These are phyloP conservation scores for Chaetoceros tenuissimus DNA, from an alignment of 108 stramenopile species.

Conservation along the genomic window DNA sequence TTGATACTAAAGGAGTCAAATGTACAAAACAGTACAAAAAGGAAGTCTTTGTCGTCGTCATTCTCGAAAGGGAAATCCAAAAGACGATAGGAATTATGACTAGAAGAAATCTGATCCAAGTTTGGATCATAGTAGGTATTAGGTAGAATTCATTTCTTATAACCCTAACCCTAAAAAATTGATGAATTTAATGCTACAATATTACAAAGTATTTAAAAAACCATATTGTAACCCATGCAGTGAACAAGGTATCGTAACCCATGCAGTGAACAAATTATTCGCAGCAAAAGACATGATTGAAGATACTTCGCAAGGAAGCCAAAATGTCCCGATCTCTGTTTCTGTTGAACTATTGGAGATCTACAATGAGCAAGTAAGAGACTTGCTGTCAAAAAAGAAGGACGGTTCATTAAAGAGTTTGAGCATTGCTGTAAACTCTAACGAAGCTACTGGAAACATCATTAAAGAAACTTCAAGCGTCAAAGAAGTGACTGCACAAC, in stretches of 20 bases:
- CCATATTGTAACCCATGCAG: too few species aligned
- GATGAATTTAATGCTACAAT: too few species aligned
- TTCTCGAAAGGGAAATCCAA: background rate
- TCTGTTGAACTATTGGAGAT: slow-evolving; percentile 92
- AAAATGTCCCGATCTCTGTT: slow-evolving; percentile 53
- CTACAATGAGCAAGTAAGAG: slow-evolving; percentile 95
- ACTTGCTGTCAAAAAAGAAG: slow-evolving; percentile 60
- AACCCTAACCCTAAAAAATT: too few species aligned
- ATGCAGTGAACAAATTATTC: slow-evolving; percentile 78
- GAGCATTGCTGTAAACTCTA: slow-evolving; percentile 43
- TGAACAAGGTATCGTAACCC: too few species aligned
- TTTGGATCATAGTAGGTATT: too few species aligned
- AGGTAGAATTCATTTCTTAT: too few species aligned
- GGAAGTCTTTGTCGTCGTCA: too few species aligned
- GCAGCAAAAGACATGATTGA: slow-evolving; percentile 49
- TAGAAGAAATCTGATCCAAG: too few species aligned
- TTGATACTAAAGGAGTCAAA: too few species aligned
- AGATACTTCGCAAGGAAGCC: slow-evolving; percentile 27
- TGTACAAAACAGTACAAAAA: too few species aligned
- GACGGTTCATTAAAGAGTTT: slow-evolving; percentile 23
- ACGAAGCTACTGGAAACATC: slow-evolving; percentile 64
- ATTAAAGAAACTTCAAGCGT: slow-evolving; percentile 21
- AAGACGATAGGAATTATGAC: background rate
- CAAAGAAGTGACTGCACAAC: too few species aligned
- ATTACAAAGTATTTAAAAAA: too few species aligned